These are phyloP conservation scores for Alnus rubra DNA, from an alignment of 306 rosid genomes.

Conservation along the genomic window DNA sequence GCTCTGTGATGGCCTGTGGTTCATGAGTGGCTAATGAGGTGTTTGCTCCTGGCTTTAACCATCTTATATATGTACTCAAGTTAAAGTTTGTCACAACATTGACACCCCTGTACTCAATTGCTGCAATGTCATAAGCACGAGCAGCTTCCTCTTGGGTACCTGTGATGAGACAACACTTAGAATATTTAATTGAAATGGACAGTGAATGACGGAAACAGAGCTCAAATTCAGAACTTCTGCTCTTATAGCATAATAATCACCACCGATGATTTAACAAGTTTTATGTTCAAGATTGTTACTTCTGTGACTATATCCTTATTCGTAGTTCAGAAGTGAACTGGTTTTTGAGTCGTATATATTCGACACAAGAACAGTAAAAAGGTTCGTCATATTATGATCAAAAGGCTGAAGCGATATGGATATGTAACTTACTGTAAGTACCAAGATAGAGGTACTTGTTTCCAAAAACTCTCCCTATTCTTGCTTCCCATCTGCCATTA, in stretches of 20 bases:
- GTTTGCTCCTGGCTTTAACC: slow-evolving; percentile 63
- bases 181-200: neutral
- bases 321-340: too few relatives aligned
- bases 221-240: too few relatives aligned
- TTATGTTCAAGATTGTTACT: too few relatives aligned
- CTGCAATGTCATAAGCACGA: slow-evolving; percentile 83
- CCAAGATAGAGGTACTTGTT: slow-evolving; percentile 96
- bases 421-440: slow-evolving; percentile 64
- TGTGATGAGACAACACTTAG: neutral
- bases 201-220: too few relatives aligned
- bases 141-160: slow-evolving; percentile 96
- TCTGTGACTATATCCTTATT: too few relatives aligned
- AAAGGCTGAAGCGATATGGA: neutral
- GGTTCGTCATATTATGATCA: too few relatives aligned
- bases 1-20: slow-evolving; percentile 26
- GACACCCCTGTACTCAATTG: slow-evolving; percentile 84
- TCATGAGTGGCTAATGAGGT: slow-evolving; percentile 28
- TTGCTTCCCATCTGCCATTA: slow-evolving; percentile 96
- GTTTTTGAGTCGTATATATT: too few relatives aligned
- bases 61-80: slow-evolving; percentile 71
- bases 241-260: too few relatives aligned
- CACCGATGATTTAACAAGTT: too few relatives aligned
- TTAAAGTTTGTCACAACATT: slow-evolving; percentile 91
- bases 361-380: too few relatives aligned
- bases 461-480: slow-evolving; percentile 90